Evolutionary conservation across 805 yeast species (phyloP), one percentile per base, ranked within the genome.

Genomic region (Ogataea degrootiae): DNA sequence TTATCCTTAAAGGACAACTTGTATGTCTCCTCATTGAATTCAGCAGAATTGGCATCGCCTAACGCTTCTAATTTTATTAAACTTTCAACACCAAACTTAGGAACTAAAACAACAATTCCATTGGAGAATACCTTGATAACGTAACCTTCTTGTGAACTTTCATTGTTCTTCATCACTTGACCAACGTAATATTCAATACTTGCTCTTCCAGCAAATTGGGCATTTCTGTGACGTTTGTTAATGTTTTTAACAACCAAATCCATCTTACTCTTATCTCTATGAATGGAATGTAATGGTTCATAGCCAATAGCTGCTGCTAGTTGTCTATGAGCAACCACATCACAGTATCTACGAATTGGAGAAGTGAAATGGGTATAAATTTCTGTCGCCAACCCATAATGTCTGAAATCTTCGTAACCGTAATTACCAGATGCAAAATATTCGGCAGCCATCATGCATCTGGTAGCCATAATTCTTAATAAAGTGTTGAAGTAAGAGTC

Each of bases 391-490:
- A 94, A 76, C 66, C 99, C 99, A 67, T 94, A 94, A 74, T 94
- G 99, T 52, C 85, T 81, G 73, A 88, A 94, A 54, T 94, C 99
- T 14, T 95, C 82, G 62, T 89, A 88, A 9, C 96, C 87, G 60
- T 76, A 88, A 15, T 86, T 82, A 8, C 99, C 98, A 0, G 96
- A 80, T 11, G 95, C 83, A 71, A 94, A 94, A 63, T 94, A 94
- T 64, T 92, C 97, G 2, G 99, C 99, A 2, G 99, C 96, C 86
- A 90, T 88, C 99, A 94, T 94, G 69, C 98, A 92, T 60, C 99
- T 79, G 0, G 99, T 94, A 7, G 97, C 94, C 96, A 94, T 85
- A 55, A 94, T 94, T 67, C 99, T 83, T 6, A 92, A 75, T 58
- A 94, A 74, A 0, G 97, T 94, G 68, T 94, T 94, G 77, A 94